Evolutionary conservation across 768 basidiomycete species (phyloP).

Genomic region (Mrakia blollopis): DNA sequence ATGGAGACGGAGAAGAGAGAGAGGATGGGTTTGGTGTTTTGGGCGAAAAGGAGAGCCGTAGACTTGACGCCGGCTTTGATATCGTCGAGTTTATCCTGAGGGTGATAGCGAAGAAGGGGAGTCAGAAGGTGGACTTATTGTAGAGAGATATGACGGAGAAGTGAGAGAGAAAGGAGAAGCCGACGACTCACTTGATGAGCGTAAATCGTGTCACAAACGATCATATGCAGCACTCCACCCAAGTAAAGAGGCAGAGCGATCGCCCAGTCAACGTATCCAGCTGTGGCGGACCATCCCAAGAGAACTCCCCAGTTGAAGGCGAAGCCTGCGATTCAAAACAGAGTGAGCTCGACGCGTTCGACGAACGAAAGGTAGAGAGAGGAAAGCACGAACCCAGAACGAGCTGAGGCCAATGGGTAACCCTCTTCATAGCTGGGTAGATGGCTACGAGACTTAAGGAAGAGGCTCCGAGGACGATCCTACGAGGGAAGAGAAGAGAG

Average conservation of each 20-base stretch:
- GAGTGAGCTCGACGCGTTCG: background rate
- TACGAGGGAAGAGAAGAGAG: constrained; percentile 41
- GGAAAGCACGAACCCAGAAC: constrained; percentile 64
- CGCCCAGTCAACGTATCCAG: constrained; percentile 70
- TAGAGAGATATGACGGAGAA: background rate
- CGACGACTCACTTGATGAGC: constrained; percentile 72
- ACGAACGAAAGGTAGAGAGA: background rate
- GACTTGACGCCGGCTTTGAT: constrained; percentile 81
- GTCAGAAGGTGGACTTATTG: background rate
- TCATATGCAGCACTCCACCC: constrained; percentile 85
- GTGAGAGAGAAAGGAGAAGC: background rate
- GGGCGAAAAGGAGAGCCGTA: constrained; percentile 85
- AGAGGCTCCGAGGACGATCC: constrained; percentile 85
- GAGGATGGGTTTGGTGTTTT: constrained; percentile 68
- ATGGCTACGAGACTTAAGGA: constrained; percentile 79
- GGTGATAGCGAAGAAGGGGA: background rate
- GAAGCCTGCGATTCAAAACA: constrained; percentile 56
- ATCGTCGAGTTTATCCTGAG: constrained; percentile 88
- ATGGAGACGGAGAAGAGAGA: constrained; percentile 66
- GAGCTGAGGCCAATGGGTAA: constrained; percentile 95
- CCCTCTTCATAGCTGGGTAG: constrained; percentile 95
- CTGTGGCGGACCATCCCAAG: constrained; percentile 92
- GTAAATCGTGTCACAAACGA: constrained; percentile 96
- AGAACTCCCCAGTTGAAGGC: constrained; percentile 97
- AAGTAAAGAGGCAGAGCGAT: constrained; percentile 83